A percentile compares a stretch with the other conserved stretches of the same genome.
Evolutionary conservation across 2,329 filamentous ascomycete species (phyloP).

Genomic region (Colletotrichum abscissum): DNA sequence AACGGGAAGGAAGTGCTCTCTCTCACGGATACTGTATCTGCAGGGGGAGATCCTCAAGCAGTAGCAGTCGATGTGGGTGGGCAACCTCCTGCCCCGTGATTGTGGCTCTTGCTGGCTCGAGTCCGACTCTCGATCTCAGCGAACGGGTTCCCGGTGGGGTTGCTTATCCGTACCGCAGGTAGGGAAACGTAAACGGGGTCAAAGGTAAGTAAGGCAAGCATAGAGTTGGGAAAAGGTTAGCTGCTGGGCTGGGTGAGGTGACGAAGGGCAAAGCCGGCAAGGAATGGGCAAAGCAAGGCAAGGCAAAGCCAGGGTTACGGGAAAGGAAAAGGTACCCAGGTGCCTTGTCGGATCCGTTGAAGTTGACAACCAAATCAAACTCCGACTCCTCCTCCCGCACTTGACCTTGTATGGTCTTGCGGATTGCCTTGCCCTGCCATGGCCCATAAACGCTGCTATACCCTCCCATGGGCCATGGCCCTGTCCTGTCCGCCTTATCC

Average conservation of each 20-base stretch:
- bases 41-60: background rate
- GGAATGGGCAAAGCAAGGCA: background rate
- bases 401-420: constrained; percentile 7
- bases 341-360: constrained; percentile 14
- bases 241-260: background rate
- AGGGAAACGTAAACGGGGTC: background rate
- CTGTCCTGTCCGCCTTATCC: constrained; percentile 10
- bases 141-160: background rate
- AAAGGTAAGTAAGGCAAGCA: background rate
- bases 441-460: background rate
- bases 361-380: background rate
- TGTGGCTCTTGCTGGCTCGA: constrained; percentile 22
- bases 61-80: constrained; percentile 9
- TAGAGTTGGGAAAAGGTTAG: background rate
- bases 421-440: background rate
- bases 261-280: background rate
- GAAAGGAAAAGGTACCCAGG: constrained; percentile 27
- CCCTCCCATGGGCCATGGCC: background rate
- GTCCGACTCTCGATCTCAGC: background rate
- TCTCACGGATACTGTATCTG: background rate
- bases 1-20: background rate
- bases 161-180: constrained; percentile 11
- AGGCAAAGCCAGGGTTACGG: background rate
- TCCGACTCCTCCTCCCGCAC: constrained; percentile 14
- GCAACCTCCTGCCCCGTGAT: background rate